Evolutionary conservation across 495 filamentous ascomycete species (phyloP), one percentile per base, ranked within the genome.

Genomic region (Bryoglossum gracile): DNA sequence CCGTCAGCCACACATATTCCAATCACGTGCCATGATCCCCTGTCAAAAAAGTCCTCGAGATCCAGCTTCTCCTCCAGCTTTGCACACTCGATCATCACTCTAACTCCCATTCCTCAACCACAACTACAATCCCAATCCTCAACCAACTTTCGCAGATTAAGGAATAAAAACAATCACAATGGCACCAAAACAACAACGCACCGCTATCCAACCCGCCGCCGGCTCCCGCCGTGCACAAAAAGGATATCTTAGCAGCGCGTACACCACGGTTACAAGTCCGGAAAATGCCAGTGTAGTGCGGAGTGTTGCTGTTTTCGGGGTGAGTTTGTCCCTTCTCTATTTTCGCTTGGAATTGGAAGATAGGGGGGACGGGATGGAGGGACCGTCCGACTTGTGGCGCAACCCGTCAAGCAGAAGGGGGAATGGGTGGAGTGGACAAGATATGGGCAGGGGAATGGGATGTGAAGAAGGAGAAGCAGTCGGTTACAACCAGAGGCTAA

Each of bases 201-300:
- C 70, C 45, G 59, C 64, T 24, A 63, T 66, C 52, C 60, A 66
- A 19, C 56, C 48, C 35, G 58, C 60, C 39, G 38, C 43, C 32
- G 38, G 46, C 26, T 51, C 55, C 40, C 52, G 59, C n/a, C 10
- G 37, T n/a, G 56, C 67, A 52, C 67, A 68, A 53, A 73, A 76
- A 65, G 61, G 77, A 42, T 68, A 78, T 57, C 26, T 79, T 49
- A 59, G 60, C 51, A 63, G 60, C 32, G 54, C 76, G 48, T 87
- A 87, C 65, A 72, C 75, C 36, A 70, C 83, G 51, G 51, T 86
- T 60, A 86, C 78, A 35, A 74, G 75, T 46, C 67, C 84, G 22
- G 86, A 91, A 66, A 89, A 91, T 66, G 72, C 82, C 39, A 74
- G 80, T 47, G 77, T 89, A 50, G 82, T 89, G 51, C 75, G 80